Evolutionary conservation across 192 early-diverging fungal genomes (phyloP), one percentile per base, ranked within the genome.

Genomic region (Gonapodya prolifera): DNA sequence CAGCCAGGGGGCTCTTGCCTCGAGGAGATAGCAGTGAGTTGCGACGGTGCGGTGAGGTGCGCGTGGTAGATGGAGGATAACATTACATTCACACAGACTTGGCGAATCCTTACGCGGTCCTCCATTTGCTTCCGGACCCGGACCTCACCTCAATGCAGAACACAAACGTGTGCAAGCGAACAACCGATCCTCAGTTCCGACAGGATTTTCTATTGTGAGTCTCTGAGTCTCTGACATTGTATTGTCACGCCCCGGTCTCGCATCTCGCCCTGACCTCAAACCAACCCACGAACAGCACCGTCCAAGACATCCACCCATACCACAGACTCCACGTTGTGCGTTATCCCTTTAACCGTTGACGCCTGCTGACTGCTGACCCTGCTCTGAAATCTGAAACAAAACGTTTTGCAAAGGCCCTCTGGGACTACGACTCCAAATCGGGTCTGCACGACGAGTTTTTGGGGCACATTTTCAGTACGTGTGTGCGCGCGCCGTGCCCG

Each of bases 101-200:
- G 28, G 75, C 75, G n/a, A 80, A 80, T 70, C 34, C 76, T 61
- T 80, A 36, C 73, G 80, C 61, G 28, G 77, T 78, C 2, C n/a
- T 78, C 1, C 80, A 80, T 69, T 28, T 80, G 29, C 73, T 80
- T 1, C 80, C 80, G 1, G 80, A 80, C 70, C 80, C 77, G 23
- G 77, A 78, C 8, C 73, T 76, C 1, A n/a, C 74, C 1, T 77
- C 80, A n/a, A 80, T 77, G 2, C 76, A 80, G 74, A 34, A 61
- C 8, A 80, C 80, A 69, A 33, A 69, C 28, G 45, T 34, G 29
- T 69, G 77, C 33, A 34, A 70, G 8, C 32, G 35, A 0, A 80
- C 80, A 0, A 34, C 13, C 33, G 30, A 78, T 28, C 35, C 69
- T 32, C 36, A 69, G 70, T 61, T 61, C 23, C 45, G 45, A 8